Percentiles rank a stretch among this genome's conserved stretches.
Evolutionary conservation across 2,329 filamentous ascomycete species (phyloP).

Genomic region (Fusarium solani-melongenae): DNA sequence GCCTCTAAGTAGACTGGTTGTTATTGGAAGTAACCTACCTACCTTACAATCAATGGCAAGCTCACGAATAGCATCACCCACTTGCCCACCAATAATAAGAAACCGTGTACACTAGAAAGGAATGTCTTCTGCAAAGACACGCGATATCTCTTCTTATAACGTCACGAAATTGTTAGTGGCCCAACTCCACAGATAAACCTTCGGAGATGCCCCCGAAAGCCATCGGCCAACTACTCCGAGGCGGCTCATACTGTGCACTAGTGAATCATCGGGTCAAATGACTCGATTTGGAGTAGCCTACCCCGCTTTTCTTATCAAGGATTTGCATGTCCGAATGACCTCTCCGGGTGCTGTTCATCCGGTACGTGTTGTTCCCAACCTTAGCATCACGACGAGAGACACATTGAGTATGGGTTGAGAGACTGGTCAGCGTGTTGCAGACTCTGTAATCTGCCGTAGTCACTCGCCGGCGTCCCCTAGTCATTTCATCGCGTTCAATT

Average conservation of each 20-base stretch:
- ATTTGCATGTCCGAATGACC: constrained; percentile 6
- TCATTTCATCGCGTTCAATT: neutral
- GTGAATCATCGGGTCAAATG: neutral
- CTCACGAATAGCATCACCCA: neutral
- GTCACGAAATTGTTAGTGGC: neutral
- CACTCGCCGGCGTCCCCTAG: neutral
- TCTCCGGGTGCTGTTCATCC: neutral
- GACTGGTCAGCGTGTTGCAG: neutral
- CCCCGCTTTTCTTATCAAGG: constrained; percentile 8
- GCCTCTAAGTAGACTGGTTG: neutral
- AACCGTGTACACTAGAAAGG: neutral
- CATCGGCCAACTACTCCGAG: neutral
- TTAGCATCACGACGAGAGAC: neutral
- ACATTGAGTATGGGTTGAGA: neutral
- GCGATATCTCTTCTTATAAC: neutral
- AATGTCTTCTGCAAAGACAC: neutral
- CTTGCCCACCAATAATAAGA: neutral
- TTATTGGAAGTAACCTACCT: neutral
- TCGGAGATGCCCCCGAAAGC: neutral
- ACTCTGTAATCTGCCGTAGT: neutral
- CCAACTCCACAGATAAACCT: neutral
- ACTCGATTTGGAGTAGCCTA: neutral
- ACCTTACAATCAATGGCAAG: neutral
- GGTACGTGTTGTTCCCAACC: neutral
- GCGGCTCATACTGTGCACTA: neutral